Evolutionary conservation across 768 basidiomycete species (phyloP), one percentile per base, ranked within the genome.

Genomic region (Tulasnella sp.): DNA sequence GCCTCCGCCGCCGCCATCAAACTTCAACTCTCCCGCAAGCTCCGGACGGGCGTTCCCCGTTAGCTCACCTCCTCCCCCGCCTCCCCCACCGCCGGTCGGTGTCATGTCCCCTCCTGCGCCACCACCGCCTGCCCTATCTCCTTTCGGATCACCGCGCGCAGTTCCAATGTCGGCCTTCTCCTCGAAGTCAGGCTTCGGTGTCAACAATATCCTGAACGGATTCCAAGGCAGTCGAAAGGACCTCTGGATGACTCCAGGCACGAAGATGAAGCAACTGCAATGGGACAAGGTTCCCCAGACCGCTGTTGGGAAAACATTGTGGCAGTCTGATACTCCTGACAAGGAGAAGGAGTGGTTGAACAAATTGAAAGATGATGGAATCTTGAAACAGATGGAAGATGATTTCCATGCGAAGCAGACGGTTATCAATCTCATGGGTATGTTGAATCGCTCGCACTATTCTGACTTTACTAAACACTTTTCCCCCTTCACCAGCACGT

Each of bases 251-350:
- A 89, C 91, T 37, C 92, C 95, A 1, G 89, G 86, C 73, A 91
- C 88, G 40, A 94, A 95, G 84, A 94, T 98, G 91, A 98, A 98
- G 79, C 95, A 98, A 79, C 83, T 99, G 71, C 95, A 98, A 78
- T 99, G 96, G 96, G 95, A 98, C 79, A 98, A 98, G 77, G 84
- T 99, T n/a, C 89, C 92, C 29, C 94, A 94, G 72, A 89, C 91
- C 75, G 89, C 92, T 76, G 89, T 94, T 39, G 83, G 83, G 1
- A 90, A 90, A 78, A 98, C 95, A 0, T 82, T 98, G 16, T 99
- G 94, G 91, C 90, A 84, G 68, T 85, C 85, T 42, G 91, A 93
- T 73, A 82, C 83, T 68, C 69, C 72, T 40, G 82, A 87, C 75
- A 88, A 88, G 77, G 92, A 94, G 77, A 83, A 86, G 74, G 89